Evolutionary conservation across 1,139 yeast species (phyloP), one percentile per base, ranked within the genome.

Genomic region (Maudiozyma humilis): DNA sequence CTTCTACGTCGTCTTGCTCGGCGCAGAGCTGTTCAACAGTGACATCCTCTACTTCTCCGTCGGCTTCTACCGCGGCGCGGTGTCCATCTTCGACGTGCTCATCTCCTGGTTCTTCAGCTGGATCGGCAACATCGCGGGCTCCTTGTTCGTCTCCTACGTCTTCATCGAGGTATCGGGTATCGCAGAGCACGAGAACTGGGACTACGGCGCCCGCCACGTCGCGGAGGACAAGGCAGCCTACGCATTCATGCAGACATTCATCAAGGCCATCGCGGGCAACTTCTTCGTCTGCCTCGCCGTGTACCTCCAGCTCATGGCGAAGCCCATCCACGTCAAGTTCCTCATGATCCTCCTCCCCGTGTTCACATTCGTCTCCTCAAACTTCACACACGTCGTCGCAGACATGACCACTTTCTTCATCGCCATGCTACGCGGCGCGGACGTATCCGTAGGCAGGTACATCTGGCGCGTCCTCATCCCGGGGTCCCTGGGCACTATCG

Each of bases 321-420:
- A 81, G 55, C 93, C 94, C 0, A 55, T 80, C n/a, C 93, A 84
- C 57, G 93, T 85, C 34, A 82, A 82, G 55, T 70, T 81, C 38
- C 38, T 82, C n/a, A 64, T 81, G 67, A 73, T 84, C 67, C 53
- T 69, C 6, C 58, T 83, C 19, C 93, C 94, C 0, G 70, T 84
- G 12, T 81, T 82, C 62, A 76, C 88, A 0, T 82, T 84, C 60
- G 93, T 82, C 7, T 55, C 79, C 1, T 68, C 80, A 67, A 93
- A 93, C 0, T 84, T 78, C 61, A 78, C 86, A 4, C 94, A 85
- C 58, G 77, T 78, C 2, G 87, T 85, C 8, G 94, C 94, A 1
- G 94, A 85, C 60, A 82, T 84, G 89, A 78, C 70, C 52, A 54
- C 82, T 46, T 58, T 81, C 10, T 75, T 79, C 8, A 73, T 78